Conservation (phyloP, 768 basidiomycete genomes). For the Phanerochaete carnosa region DNA sequence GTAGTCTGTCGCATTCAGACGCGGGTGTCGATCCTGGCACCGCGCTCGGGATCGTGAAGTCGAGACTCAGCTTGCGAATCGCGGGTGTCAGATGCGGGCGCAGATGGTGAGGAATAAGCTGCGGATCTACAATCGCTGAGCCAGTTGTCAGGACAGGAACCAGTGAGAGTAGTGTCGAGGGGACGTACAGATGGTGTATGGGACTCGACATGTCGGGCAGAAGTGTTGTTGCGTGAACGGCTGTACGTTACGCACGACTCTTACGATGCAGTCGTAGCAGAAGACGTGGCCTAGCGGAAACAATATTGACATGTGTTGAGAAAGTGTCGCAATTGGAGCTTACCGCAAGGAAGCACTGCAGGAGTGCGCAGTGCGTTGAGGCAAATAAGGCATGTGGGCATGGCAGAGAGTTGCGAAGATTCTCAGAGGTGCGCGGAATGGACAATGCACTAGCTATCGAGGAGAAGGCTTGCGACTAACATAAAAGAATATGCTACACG, state of each 20-base stretch:
- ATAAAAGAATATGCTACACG: background rate
- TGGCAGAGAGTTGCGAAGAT: conserved; percentile 11
- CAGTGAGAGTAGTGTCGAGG: too few species aligned
- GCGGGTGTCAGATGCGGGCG: conserved; percentile 55
- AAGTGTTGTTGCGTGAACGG: conserved; percentile 44
- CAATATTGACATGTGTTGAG: background rate
- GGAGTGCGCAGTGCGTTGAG: conserved; percentile 51
- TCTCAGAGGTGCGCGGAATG: background rate
- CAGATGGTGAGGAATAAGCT: conserved; percentile 52
- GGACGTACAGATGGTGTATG: conserved; percentile 52
- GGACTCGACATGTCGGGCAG: conserved; percentile 56
- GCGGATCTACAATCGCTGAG: conserved; percentile 45
- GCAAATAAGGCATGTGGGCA: conserved; percentile 62
- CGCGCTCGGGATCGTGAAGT: conserved; percentile 25
- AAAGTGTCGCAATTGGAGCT: conserved; percentile 19
- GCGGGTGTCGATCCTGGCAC: conserved; percentile 4
- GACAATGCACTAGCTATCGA: background rate
- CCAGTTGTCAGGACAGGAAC: background rate
- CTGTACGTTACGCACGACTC: conserved; percentile 44
- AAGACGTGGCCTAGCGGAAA: conserved; percentile 55
- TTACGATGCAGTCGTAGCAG: conserved; percentile 57
- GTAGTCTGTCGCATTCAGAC: conserved; percentile 19
- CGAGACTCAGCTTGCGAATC: conserved; percentile 55
- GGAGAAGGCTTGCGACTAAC: background rate
- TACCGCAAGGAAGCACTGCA: conserved; percentile 64